A percentile compares a stretch with the other conserved stretches of the same genome.
These are phyloP conservation scores for Jackrogersella minutella DNA, from an alignment of 495 filamentous ascomycete species.

Conservation along the genomic window DNA sequence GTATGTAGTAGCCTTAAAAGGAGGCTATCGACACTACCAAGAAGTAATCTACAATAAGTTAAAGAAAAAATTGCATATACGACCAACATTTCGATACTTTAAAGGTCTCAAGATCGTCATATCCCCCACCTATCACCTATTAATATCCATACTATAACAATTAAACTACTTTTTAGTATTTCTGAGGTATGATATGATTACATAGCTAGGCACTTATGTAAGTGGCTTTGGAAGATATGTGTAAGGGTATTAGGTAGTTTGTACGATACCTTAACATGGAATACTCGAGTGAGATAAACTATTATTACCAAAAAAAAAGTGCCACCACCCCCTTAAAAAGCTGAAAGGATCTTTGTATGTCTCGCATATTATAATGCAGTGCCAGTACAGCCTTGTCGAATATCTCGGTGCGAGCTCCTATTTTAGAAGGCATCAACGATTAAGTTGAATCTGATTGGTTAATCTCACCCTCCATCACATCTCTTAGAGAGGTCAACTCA, in stretches of 20 bases:
- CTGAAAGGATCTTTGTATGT: slow-evolving; percentile 29
- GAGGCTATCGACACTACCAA: no score
- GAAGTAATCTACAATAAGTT: no score
- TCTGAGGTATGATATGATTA: not conserved
- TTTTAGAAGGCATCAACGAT: slow-evolving; percentile 43
- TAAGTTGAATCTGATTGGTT: slow-evolving; percentile 18
- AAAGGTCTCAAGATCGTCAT: slow-evolving; percentile 11
- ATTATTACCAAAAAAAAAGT: not conserved
- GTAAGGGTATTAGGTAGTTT: not conserved
- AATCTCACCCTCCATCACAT: slow-evolving; percentile 39
- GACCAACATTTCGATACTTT: no score
- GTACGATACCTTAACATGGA: not conserved
- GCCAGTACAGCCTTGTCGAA: slow-evolving; percentile 35
- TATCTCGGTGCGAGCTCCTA: slow-evolving; percentile 39
- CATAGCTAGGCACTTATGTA: not conserved
- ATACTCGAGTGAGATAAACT: no score
- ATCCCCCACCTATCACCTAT: not conserved
- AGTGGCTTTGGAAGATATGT: not conserved
- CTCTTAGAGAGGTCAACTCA: slow-evolving; percentile 27
- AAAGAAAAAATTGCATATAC: no score
- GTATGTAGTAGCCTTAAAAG: no score
- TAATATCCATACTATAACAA: not conserved
- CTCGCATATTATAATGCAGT: slow-evolving; percentile 24
- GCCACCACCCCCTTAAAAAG: slow-evolving; percentile 8
- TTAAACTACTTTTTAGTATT: not conserved